Percentiles rank a stretch among this genome's conserved stretches.
These are phyloP conservation scores for Acer campestre DNA, from an alignment of 345 rosid species.

Conservation along the genomic window DNA sequence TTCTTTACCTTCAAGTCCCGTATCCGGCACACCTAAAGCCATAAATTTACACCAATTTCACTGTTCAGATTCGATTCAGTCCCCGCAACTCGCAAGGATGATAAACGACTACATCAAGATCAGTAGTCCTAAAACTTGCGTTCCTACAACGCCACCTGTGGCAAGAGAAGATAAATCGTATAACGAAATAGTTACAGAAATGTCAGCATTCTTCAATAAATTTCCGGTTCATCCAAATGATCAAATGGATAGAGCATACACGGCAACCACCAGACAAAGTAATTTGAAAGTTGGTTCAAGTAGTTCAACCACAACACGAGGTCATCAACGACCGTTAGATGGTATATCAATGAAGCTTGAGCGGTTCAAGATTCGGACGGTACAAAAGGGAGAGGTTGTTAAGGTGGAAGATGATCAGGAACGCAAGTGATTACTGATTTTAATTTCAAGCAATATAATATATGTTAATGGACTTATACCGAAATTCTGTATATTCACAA, in stretches of 20 bases:
- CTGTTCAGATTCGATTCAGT: not conserved
- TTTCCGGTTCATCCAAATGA: not conserved
- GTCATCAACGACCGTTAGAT: constrained; percentile 19
- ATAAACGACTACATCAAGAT: not conserved
- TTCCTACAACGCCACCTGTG: not conserved
- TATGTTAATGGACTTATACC: too few species aligned
- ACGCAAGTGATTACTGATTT: not conserved
- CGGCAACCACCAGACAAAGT: not conserved
- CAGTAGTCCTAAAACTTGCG: not conserved
- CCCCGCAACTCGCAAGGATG: not conserved
- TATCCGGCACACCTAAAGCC: not conserved
- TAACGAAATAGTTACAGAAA: not conserved
- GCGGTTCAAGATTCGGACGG: constrained; percentile 38
- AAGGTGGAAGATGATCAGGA: constrained; percentile 9
- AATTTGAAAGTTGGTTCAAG: constrained; percentile 14
- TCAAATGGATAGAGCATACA: not conserved
- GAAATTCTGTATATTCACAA: too few species aligned
- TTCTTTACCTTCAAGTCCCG: not conserved
- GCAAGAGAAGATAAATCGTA: not conserved
- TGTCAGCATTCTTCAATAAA: not conserved
- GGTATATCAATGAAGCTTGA: constrained; percentile 22
- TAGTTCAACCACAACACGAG: constrained; percentile 7
- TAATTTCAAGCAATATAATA: too few species aligned
- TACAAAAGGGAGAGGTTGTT: constrained; percentile 15
- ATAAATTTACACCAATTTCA: not conserved